Evolutionary conservation across 768 basidiomycete species (phyloP), one percentile per base, ranked within the genome.

Genomic region (Boletus coccyginus): DNA sequence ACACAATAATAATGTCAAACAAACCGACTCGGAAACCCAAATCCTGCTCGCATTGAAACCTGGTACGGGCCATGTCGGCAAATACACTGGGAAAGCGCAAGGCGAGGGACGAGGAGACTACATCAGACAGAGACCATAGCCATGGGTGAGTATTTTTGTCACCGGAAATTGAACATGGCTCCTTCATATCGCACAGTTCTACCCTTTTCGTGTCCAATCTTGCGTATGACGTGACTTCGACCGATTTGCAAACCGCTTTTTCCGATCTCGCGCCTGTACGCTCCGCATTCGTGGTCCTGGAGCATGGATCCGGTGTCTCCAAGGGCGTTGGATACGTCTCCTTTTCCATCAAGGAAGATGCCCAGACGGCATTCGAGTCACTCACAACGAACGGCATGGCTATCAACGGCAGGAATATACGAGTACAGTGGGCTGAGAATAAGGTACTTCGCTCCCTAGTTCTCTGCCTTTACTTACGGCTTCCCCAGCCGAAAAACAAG

Each of bases 321-420:
- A 97, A 98, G 69, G 96, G 96, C 60, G 94, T 98, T 21, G 97
- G 97, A 57, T 98, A 97, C 68, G 92, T 98, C 59, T 88, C 92
- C 1, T 98, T 96, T 72, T 85, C 94, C 1, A 78, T 93, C 53
- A 84, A 81, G 53, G 92, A 97, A 64, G 97, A 98, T 72, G 96
- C 94, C 8, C 82, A 92, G 65, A 69, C 78, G 36, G 88, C 88
- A 3, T 83, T 86, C 52, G 80, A 84, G 48, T 81, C 83, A 43
- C 79, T 91, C 49, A 75, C 81, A 35, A 77, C 81, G 55, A 82
- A 89, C 42, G 85, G 85, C 1, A 79, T 96, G 40, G 71, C 70
- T 10, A 75, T 92, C 21, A 84, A 84, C 24, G 86, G 85, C 13
- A 78, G 94, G 56, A 83, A 75, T 59, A 70, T 97, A 48, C 77